Conservation (phyloP, 805 yeast genomes). For the Zygosaccharomyces gambellarensis region DNA sequence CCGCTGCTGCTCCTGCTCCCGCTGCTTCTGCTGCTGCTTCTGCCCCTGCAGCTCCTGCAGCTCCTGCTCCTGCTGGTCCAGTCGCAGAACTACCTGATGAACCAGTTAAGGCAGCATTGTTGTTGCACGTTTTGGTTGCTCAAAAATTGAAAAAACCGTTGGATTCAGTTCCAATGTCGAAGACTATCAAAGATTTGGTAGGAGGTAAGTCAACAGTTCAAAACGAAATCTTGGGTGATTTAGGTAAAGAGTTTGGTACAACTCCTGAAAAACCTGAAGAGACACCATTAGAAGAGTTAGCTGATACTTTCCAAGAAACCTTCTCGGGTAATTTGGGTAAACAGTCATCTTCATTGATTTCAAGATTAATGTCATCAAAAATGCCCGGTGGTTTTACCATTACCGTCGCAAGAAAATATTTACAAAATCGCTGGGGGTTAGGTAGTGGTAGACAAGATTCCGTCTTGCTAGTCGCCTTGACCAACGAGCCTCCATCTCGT, state of each 20-base stretch:
- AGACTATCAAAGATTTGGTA: constrained; percentile 94
- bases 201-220: constrained; percentile 99
- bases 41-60: constrained; percentile 44
- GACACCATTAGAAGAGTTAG: constrained; percentile 91
- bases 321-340: constrained; percentile 89
- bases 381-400: constrained; percentile 99
- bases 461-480: constrained; percentile 73
- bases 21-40: constrained; percentile 57
- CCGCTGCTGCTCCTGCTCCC: constrained; percentile 53
- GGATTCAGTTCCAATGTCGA: constrained; percentile 78
- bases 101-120: constrained; percentile 77
- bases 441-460: constrained; percentile 93
- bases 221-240: constrained; percentile 96
- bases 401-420: constrained; percentile 85
- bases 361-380: constrained; percentile 90
- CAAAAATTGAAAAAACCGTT: constrained; percentile 90
- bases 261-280: constrained; percentile 99
- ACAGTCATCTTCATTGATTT: constrained; percentile 81
- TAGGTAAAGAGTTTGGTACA: constrained; percentile 96
- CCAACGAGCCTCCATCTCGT: constrained; percentile 89
- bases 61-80: constrained; percentile 72
- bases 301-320: constrained; percentile 89
- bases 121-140: constrained; percentile 87
- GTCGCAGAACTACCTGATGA: constrained; percentile 83
- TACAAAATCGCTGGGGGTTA: constrained; percentile 89